Percentiles rank a stretch among this genome's conserved stretches.
Conservation (phyloP, 257 asterid genomes). For the Solanum phureja region DNA sequence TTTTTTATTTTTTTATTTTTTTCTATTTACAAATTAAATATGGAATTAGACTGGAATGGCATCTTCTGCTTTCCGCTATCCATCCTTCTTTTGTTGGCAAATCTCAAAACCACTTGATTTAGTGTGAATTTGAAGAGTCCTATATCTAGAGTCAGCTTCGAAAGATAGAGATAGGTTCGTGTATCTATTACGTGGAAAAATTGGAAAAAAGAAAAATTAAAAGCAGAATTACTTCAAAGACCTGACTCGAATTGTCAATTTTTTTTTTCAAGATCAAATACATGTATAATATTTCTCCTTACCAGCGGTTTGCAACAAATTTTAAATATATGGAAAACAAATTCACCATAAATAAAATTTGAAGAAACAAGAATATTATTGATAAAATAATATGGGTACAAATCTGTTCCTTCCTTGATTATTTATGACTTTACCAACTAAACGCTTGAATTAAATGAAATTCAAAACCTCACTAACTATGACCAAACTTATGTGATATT, state of each 20-base stretch:
- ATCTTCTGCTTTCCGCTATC: background rate
- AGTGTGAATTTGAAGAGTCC: background rate
- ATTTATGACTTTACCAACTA: background rate
- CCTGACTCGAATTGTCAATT: background rate
- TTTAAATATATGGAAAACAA: background rate
- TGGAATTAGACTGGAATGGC: background rate
- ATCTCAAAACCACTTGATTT: background rate
- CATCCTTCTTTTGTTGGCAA: background rate
- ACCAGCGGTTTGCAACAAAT: background rate
- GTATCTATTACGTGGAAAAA: background rate
- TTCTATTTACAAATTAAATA: background rate
- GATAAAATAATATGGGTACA: background rate
- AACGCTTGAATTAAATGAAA: background rate
- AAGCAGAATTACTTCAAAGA: background rate
- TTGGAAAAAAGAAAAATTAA: background rate
- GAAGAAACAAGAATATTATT: background rate
- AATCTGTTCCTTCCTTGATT: too few relatives aligned
- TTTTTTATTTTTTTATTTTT: too few relatives aligned
- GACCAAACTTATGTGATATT: background rate
- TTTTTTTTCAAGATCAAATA: too few relatives aligned
- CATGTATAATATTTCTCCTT: too few relatives aligned
- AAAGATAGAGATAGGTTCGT: background rate
- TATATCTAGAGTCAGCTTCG: background rate
- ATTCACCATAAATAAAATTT: background rate
- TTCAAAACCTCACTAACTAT: background rate